phyloP scores from a whole-genome alignment of 164 flowering plant species.

The Berberis vulgaris region DNA sequence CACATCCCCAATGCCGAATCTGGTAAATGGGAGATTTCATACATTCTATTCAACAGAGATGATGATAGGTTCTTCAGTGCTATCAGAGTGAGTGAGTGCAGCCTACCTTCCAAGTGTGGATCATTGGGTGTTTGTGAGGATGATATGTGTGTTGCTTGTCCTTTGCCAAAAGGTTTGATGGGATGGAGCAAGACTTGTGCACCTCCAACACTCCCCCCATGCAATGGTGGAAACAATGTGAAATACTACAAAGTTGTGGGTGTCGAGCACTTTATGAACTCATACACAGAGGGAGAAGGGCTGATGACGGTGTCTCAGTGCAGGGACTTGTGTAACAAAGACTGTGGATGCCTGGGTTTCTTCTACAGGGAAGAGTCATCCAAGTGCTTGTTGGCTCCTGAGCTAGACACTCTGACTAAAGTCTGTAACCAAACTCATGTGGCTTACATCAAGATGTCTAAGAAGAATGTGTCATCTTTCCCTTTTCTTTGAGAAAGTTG shows the following conservation, averaged over 20 bases:
- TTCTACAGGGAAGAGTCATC: conserved; percentile 27
- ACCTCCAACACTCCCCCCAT: conserved; percentile 17
- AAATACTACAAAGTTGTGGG: conserved; percentile 34
- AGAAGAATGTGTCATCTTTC: too few relatives aligned
- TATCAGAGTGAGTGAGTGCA: conserved; percentile 24
- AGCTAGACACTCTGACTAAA: conserved; percentile 23
- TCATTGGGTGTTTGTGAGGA: conserved; percentile 27
- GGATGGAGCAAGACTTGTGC: conserved; percentile 30
- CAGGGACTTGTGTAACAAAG: conserved; percentile 23
- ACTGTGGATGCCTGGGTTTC: conserved; percentile 45
- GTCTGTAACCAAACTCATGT: conserved; percentile 21
- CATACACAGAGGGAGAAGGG: conserved; percentile 15
- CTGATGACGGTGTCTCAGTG: conserved; percentile 23
- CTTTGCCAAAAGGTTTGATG: conserved; percentile 22
- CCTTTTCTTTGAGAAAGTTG: too few relatives aligned
- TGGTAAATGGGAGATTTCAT: conserved; percentile 36
- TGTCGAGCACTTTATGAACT: conserved; percentile 30
- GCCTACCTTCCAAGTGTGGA: conserved; percentile 29
- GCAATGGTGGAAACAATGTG: conserved; percentile 11
- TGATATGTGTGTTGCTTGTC: conserved; percentile 31
- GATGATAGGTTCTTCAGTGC: neutral
- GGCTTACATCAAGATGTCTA: conserved; percentile 26
- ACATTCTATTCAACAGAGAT: conserved; percentile 21
- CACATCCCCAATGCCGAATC: conserved; percentile 21
- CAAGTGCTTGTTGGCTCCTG: conserved; percentile 30